A percentile compares a stretch with the other conserved stretches of the same genome.
Evolutionary conservation across 805 yeast species (phyloP).

Genomic region (Danielia reshetovae): DNA sequence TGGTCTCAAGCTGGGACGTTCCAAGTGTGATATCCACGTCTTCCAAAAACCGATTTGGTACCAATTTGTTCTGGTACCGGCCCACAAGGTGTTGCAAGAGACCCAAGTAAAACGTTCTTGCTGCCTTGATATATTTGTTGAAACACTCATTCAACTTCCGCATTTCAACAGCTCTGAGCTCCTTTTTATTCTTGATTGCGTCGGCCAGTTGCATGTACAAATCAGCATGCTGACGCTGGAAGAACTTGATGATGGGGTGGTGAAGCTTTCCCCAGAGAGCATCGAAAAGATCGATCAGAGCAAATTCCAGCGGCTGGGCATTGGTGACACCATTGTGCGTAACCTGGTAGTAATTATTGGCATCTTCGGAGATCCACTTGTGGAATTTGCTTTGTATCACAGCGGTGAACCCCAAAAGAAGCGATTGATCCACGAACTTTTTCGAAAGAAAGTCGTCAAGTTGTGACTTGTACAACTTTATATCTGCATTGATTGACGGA

Average conservation of each 20-base stretch:
- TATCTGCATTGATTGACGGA: slow-evolving; percentile 7
- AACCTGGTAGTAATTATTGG: slow-evolving; percentile 26
- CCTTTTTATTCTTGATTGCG: slow-evolving; percentile 16
- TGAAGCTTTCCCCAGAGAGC: slow-evolving; percentile 58
- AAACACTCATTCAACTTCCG: slow-evolving; percentile 52
- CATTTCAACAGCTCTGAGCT: slow-evolving; percentile 44
- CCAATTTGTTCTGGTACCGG: slow-evolving; percentile 31
- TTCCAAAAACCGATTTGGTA: slow-evolving; percentile 29
- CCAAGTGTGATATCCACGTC: slow-evolving; percentile 23
- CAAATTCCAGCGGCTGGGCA: slow-evolving; percentile 27
- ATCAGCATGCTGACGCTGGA: slow-evolving; percentile 37
- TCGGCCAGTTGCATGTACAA: slow-evolving; percentile 16
- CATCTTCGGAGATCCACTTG: slow-evolving; percentile 35
- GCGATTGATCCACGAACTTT: slow-evolving; percentile 35
- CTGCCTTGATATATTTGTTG: slow-evolving; percentile 45
- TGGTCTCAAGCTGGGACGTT: not conserved
- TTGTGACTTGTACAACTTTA: slow-evolving; percentile 20
- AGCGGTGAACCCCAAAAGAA: slow-evolving; percentile 46
- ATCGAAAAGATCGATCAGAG: slow-evolving; percentile 36
- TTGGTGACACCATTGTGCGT: slow-evolving; percentile 1
- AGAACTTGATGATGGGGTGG: slow-evolving; percentile 60
- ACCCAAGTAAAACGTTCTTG: slow-evolving; percentile 44
- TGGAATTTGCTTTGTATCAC: slow-evolving; percentile 46
- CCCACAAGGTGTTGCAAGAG: slow-evolving; percentile 39
- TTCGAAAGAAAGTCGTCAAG: slow-evolving; percentile 22